phyloP scores from a whole-genome alignment of 1,139 yeast species.

The Magnusiomyces suaveolens region DNA sequence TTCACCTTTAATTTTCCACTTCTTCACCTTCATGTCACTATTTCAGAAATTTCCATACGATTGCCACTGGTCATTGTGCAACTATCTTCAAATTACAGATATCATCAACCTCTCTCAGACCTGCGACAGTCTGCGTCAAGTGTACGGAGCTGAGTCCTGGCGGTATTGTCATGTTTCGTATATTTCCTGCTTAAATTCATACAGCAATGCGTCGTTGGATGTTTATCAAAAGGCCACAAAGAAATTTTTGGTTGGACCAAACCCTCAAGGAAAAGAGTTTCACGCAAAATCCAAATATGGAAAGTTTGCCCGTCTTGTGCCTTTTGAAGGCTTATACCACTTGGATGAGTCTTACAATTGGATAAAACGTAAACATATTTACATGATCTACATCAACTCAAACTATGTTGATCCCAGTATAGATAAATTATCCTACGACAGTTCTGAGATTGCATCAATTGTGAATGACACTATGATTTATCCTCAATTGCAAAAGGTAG shows the following conservation, averaged over 20 bases:
- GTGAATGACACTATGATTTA: too few species aligned
- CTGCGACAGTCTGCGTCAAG: not conserved
- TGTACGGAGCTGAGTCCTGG: not conserved
- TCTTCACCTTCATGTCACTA: not conserved
- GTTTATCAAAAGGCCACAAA: too few species aligned
- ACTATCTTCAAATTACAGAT: not conserved
- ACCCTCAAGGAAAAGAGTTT: too few species aligned
- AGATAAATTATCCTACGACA: too few species aligned
- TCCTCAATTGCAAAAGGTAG: too few species aligned
- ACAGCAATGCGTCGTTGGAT: too few species aligned
- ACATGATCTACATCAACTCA: not conserved
- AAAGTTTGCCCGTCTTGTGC: not conserved
- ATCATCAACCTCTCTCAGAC: not conserved
- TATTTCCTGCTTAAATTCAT: too few species aligned
- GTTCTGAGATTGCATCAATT: too few species aligned
- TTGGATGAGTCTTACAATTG: not conserved
- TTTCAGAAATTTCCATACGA: not conserved
- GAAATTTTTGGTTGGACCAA: too few species aligned
- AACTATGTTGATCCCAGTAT: not conserved
- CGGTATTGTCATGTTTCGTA: not conserved
- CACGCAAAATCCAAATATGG: not conserved
- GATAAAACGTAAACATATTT: not conserved
- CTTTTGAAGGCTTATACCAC: not conserved
- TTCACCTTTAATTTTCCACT: too few species aligned
- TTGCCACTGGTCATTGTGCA: not conserved